Conservation (phyloP, 1,284 basidiomycete species). For the Boletus semigastroideus region DNA sequence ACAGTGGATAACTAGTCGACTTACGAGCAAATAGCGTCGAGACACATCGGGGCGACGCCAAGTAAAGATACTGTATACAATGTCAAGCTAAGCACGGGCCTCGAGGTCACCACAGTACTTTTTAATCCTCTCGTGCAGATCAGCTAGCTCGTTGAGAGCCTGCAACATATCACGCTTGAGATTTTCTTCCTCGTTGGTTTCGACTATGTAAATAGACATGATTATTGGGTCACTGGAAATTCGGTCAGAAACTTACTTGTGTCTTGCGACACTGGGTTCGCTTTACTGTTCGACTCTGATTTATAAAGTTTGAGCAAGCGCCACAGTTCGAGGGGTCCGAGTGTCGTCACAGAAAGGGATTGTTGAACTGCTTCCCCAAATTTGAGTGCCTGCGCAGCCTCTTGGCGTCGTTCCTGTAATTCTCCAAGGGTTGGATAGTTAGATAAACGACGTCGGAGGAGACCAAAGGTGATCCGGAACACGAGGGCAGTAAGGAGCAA, state of each 20-base stretch:
- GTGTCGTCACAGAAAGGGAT: slow-evolving; percentile 45
- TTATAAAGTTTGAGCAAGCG: slow-evolving; percentile 43
- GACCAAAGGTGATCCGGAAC: slow-evolving; percentile 46
- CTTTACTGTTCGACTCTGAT: slow-evolving; percentile 27
- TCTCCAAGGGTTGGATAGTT: slow-evolving; percentile 56
- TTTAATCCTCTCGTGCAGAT: slow-evolving; percentile 64
- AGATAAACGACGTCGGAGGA: slow-evolving; percentile 49
- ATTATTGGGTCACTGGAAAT: not conserved
- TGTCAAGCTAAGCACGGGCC: slow-evolving; percentile 7
- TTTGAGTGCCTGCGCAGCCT: slow-evolving; percentile 48
- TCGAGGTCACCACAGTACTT: slow-evolving; percentile 45
- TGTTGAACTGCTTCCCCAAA: slow-evolving; percentile 52
- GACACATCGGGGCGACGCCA: slow-evolving; percentile 60
- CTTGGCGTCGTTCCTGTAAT: slow-evolving; percentile 48
- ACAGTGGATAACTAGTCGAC: slow-evolving; percentile 11
- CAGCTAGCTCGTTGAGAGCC: slow-evolving; percentile 48
- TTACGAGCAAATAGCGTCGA: slow-evolving; percentile 46
- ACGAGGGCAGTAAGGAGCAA: slow-evolving; percentile 53
- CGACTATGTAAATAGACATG: slow-evolving; percentile 1
- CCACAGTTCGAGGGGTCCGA: slow-evolving; percentile 56
- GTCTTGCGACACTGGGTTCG: slow-evolving; percentile 25
- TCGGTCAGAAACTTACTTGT: slow-evolving; percentile 11
- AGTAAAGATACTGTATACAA: slow-evolving; percentile 50
- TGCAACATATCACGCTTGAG: slow-evolving; percentile 45
- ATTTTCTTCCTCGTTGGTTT: slow-evolving; percentile 36